Conservation (phyloP, 345 rosid species). For the Gossypium longicalyx region DNA sequence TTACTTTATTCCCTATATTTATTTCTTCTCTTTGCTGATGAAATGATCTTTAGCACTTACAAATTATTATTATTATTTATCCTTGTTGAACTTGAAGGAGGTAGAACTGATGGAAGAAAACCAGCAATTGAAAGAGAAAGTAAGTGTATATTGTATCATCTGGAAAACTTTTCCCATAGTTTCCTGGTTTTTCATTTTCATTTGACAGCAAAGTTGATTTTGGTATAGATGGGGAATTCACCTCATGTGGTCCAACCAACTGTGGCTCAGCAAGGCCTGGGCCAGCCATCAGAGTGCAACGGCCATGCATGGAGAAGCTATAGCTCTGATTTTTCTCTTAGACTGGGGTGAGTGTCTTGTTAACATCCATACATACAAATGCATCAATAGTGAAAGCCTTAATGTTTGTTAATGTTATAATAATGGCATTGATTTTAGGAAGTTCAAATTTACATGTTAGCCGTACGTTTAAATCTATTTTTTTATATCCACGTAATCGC, state of each 20-base stretch:
- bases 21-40: too few species aligned
- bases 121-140: constrained; percentile 26
- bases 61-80: not conserved
- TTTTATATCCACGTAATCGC: too few species aligned
- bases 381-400: too few species aligned
- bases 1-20: too few species aligned
- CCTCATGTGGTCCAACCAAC: not conserved
- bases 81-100: constrained; percentile 24
- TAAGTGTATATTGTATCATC: constrained; percentile 1
- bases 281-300: constrained; percentile 18
- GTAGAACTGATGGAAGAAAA: constrained; percentile 28
- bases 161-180: not conserved
- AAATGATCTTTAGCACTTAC: not conserved
- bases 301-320: constrained; percentile 15
- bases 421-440: too few species aligned
- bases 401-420: too few species aligned
- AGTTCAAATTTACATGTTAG: too few species aligned
- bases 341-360: constrained; percentile 26
- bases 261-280: constrained; percentile 1
- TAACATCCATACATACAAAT: too few species aligned
- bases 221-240: constrained; percentile 15
- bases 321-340: constrained; percentile 23
- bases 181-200: not conserved
- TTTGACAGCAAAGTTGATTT: constrained; percentile 2
- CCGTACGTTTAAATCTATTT: too few species aligned